Evolutionary conservation across 2,329 filamentous ascomycete species (phyloP).

Genomic region (Escovopsis sp.): DNA sequence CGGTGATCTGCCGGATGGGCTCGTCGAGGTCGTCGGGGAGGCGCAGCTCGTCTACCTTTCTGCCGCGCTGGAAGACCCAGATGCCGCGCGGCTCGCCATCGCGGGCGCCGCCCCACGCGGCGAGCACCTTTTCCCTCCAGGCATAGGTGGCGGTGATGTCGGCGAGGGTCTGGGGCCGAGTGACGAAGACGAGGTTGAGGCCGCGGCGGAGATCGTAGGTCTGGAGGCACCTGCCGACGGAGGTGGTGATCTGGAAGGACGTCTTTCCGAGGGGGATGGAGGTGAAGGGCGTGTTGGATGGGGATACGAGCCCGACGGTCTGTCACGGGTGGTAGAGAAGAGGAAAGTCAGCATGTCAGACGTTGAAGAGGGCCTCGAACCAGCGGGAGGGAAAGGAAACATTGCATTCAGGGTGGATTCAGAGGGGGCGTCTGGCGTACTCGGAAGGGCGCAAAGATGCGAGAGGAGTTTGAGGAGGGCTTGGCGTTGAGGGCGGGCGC

Average conservation of each 20-base stretch:
- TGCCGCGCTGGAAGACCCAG: constrained; percentile 87
- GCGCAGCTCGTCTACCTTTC: constrained; percentile 62
- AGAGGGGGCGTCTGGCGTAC: constrained; percentile 34
- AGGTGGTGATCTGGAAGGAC: constrained; percentile 95
- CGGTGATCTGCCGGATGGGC: constrained; percentile 60
- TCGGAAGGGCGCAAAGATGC: constrained; percentile 86
- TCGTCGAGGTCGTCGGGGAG: constrained; percentile 50
- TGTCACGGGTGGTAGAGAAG: constrained; percentile 21
- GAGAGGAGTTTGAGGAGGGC: constrained; percentile 37
- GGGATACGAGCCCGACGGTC: constrained; percentile 88
- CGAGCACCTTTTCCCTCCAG: constrained; percentile 76
- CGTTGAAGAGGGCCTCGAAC: too few relatives aligned
- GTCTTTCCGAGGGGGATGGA: constrained; percentile 80
- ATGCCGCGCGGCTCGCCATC: constrained; percentile 48
- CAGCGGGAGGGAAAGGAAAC: neutral
- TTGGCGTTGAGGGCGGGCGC: constrained; percentile 23
- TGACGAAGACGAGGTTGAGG: constrained; percentile 86
- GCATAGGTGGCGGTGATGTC: constrained; percentile 75
- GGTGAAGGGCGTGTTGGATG: constrained; percentile 80
- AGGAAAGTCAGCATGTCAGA: neutral
- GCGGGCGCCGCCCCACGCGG: constrained; percentile 62
- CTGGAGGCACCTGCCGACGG: constrained; percentile 75
- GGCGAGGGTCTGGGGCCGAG: constrained; percentile 72
- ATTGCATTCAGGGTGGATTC: neutral
- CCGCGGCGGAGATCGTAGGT: constrained; percentile 90